Evolutionary conservation across 2,329 filamentous ascomycete genomes (phyloP), one percentile per base, ranked within the genome.

Genomic region (Apiospora sp.): DNA sequence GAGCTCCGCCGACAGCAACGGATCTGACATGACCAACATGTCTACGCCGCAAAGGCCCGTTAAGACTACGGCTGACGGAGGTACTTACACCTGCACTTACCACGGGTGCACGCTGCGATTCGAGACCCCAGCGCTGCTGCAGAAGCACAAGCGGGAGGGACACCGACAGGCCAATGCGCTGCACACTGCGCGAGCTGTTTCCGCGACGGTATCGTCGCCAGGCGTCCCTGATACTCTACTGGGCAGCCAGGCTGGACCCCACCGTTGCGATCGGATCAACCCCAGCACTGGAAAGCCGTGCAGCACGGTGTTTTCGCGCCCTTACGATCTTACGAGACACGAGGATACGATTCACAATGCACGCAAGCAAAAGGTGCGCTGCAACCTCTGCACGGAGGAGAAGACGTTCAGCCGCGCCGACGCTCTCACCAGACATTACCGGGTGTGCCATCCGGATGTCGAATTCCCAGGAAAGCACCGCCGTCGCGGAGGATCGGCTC

Each of bases 341-440:
- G 96, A 99, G 82, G 96, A 98, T 76, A 98, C 96, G 0, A 98
- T 98, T 75, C 96, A 98, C 88, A 98, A 98, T 78, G 92, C 92
- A 0, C 91, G 94, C 78, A 98, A 98, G 87, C 92, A 95, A 82
- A 98, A 98, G 86, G 95, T 98, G 10, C 92, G 94, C 64, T 99
- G 96, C 83, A 92, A 95, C 75, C 85, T 98, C 68, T 99, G 96
- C 84, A 95, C 94, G 1, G 95, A 98, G 78, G 96, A 98, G 80
- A 98, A 98, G 88, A 97, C 94, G 0, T 99, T 99, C 80, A 98
- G 95, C 77, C 91, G 96, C 72, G 96, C 96, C 75, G 96, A 99
- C 85, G 96, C 96, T 1, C 87, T 98, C 68, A 98, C 96, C 19
- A 88, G 96, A 74, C 96, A 99, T 81, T 97, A 98, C 88, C 91